Percentiles rank a stretch among this genome's conserved stretches.
These are phyloP conservation scores for Hyparrhenia diplandra DNA, from an alignment of 176 grass and related monocot genomes.

Conservation along the genomic window DNA sequence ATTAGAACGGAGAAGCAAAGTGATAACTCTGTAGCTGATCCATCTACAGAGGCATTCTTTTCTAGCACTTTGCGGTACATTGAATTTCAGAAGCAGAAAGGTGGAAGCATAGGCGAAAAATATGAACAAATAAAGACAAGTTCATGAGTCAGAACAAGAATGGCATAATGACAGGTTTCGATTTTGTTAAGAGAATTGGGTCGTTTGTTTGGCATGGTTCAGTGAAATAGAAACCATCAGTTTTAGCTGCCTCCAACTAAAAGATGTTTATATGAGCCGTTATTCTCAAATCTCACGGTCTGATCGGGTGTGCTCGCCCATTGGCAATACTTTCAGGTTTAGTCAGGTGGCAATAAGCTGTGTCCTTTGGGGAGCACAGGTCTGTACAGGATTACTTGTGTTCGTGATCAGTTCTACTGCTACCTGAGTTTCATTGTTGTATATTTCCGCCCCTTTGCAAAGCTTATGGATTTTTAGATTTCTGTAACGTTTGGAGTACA, in stretches of 20 bases:
- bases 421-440: slow-evolving; percentile 39
- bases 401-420: slow-evolving; percentile 3
- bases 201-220: slow-evolving; percentile 22
- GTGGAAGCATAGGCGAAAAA: slow-evolving; percentile 79
- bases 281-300: slow-evolving; percentile 32
- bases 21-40: slow-evolving; percentile 51
- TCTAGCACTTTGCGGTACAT: slow-evolving; percentile 89
- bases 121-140: slow-evolving; percentile 81
- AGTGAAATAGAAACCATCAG: slow-evolving; percentile 19
- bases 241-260: slow-evolving; percentile 4
- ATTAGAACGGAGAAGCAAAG: slow-evolving; percentile 88
- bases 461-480: slow-evolving; percentile 26
- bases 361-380: slow-evolving; percentile 29
- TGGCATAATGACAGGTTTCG: neutral
- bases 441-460: slow-evolving; percentile 15
- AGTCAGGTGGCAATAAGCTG: slow-evolving; percentile 42
- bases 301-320: neutral
- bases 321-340: slow-evolving; percentile 23
- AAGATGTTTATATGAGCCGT: slow-evolving; percentile 26
- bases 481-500: slow-evolving; percentile 17
- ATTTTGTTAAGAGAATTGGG: slow-evolving; percentile 12
- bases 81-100: slow-evolving; percentile 97
- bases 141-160: slow-evolving; percentile 2
- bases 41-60: slow-evolving; percentile 79
- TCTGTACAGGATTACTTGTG: slow-evolving; percentile 48